Evolutionary conservation across 352 stramenopile species (phyloP).

Genomic region (Phytophthora cryptogea): DNA sequence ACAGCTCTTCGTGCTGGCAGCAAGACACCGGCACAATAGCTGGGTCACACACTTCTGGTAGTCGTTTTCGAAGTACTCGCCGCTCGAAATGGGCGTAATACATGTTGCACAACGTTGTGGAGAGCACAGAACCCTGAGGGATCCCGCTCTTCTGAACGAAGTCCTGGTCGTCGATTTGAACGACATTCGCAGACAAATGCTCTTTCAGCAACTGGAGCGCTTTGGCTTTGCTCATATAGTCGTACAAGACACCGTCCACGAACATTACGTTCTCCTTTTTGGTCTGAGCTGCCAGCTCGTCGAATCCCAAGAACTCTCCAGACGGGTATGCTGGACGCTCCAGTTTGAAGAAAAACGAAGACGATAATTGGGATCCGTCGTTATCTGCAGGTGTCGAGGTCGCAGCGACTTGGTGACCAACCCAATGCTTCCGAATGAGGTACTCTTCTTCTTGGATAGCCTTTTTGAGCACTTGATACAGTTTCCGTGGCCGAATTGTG

Average conservation of each 20-base stretch:
- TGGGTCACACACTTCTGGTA: constrained; percentile 34
- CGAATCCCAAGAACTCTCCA: constrained; percentile 57
- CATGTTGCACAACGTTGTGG: constrained; percentile 79
- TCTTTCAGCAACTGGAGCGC: constrained; percentile 63
- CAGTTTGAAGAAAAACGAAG: constrained; percentile 61
- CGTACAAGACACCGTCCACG: constrained; percentile 80
- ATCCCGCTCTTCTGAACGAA: constrained; percentile 74
- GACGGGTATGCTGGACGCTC: constrained; percentile 59
- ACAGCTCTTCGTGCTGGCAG: constrained; percentile 63
- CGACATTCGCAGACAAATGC: constrained; percentile 61
- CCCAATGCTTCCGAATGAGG: constrained; percentile 75
- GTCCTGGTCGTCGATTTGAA: constrained; percentile 52
- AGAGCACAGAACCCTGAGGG: constrained; percentile 83
- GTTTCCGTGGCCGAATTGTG: constrained; percentile 68
- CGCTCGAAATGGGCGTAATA: constrained; percentile 84
- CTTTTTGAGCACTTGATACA: constrained; percentile 71
- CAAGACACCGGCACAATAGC: constrained; percentile 7
- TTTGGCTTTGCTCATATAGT: constrained; percentile 60
- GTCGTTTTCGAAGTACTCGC: constrained; percentile 49
- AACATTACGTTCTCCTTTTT: constrained; percentile 57
- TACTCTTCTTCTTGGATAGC: constrained; percentile 73
- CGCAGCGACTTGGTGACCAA: constrained; percentile 51
- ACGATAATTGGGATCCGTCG: constrained; percentile 6
- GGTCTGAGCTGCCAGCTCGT: constrained; percentile 46
- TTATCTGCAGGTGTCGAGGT: constrained; percentile 10